phyloP scores from a whole-genome alignment of 441 rosid species.

The Pelargonium citronellum region DNA sequence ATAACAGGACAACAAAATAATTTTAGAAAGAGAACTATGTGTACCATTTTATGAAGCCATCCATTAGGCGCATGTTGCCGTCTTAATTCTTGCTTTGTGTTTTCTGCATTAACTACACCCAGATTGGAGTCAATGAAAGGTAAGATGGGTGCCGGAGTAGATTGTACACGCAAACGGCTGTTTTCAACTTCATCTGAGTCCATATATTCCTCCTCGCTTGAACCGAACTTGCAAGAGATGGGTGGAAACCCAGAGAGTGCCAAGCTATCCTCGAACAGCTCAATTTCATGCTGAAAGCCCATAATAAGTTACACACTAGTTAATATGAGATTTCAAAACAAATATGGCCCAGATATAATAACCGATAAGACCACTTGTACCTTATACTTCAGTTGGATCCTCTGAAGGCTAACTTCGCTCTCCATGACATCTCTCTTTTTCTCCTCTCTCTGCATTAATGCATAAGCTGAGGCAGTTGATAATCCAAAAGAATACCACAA shows the following conservation, averaged over 20 bases:
- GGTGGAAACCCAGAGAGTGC: constrained; percentile 57
- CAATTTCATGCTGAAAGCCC: constrained; percentile 59
- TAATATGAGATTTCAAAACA: neutral
- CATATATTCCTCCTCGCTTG: constrained; percentile 77
- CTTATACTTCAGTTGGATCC: constrained; percentile 86
- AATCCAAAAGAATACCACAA: no score
- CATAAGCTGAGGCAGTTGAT: no score
- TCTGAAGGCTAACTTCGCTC: constrained; percentile 76
- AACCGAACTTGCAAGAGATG: constrained; percentile 57
- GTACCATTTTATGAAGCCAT: constrained; percentile 88
- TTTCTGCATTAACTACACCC: constrained; percentile 38
- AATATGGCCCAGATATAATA: neutral
- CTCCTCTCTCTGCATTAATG: constrained; percentile 33
- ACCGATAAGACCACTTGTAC: constrained; percentile 27
- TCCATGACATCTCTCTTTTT: constrained; percentile 91
- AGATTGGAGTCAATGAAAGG: constrained; percentile 42
- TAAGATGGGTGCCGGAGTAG: constrained; percentile 39
- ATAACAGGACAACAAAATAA: neutral
- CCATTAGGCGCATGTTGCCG: constrained; percentile 52
- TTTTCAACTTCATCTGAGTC: constrained; percentile 78
- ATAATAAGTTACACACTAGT: neutral
- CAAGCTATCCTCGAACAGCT: constrained; percentile 73
- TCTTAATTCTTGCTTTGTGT: constrained; percentile 60
- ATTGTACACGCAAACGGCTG: constrained; percentile 43
- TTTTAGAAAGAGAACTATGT: neutral